phyloP scores from a whole-genome alignment of 257 asterid species.

The Euphrasia confusa region DNA sequence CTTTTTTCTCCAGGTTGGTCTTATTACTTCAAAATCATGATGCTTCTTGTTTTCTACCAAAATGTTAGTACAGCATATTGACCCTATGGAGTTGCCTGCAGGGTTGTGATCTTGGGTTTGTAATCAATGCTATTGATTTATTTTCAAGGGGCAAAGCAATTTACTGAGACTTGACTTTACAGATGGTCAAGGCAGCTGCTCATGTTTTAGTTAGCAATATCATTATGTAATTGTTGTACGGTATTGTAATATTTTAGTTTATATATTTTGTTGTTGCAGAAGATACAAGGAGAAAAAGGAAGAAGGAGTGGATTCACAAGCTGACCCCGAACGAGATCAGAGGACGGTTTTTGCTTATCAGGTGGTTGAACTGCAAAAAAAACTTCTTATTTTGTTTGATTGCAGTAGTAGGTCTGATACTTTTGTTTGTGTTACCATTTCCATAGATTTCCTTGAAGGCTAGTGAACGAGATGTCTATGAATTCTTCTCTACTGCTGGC shows the following conservation, averaged over 20 bases:
- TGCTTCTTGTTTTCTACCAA: conserved; percentile 42
- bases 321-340: conserved; percentile 70
- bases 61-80: conserved; percentile 41
- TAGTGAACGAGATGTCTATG: conserved; percentile 61
- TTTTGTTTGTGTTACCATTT: conserved; percentile 23
- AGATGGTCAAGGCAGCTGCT: conserved; percentile 33
- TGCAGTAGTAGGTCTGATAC: conserved; percentile 9
- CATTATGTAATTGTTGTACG: conserved; percentile 7
- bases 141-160: conserved; percentile 34
- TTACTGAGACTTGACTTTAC: conserved; percentile 14
- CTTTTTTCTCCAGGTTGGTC: conserved; percentile 58
- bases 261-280: conserved; percentile 34
- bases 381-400: conserved; percentile 20
- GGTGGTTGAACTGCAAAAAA: conserved; percentile 35
- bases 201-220: conserved; percentile 30
- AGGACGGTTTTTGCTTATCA: conserved; percentile 79
- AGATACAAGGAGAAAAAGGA: conserved; percentile 59
- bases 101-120: conserved; percentile 52
- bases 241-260: conserved; percentile 15
- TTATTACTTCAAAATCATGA: conserved; percentile 40
- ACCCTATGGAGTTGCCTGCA: conserved; percentile 64
- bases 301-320: conserved; percentile 41
- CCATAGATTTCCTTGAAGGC: conserved; percentile 60
- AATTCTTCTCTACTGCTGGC: conserved; percentile 72
- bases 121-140: conserved; percentile 34